These are phyloP conservation scores for Musa acuminata DNA, from an alignment of 176 grass and related monocot genomes.

Conservation along the genomic window DNA sequence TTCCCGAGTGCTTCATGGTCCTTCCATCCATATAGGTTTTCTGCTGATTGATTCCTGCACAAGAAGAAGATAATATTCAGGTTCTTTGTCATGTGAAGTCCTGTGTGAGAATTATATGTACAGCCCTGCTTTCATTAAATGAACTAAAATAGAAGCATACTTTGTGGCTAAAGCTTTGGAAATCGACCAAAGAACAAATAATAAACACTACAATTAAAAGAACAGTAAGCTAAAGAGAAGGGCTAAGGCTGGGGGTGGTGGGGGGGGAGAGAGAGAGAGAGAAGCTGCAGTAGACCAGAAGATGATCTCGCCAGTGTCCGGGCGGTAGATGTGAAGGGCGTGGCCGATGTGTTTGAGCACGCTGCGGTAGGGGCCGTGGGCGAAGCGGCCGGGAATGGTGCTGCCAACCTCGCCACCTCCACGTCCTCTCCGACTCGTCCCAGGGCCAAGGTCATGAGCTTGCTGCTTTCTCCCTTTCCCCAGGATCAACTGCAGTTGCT, in stretches of 20 bases:
- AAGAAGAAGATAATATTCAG: background rate
- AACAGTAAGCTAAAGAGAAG: too few species aligned
- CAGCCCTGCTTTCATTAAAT: too few species aligned
- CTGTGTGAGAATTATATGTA: too few species aligned
- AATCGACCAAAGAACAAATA: too few species aligned
- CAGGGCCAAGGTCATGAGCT: background rate
- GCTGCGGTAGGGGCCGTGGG: background rate
- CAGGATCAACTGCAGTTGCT: background rate
- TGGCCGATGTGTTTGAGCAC: conserved; percentile 13
- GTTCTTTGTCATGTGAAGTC: too few species aligned
- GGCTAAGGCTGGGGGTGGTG: background rate
- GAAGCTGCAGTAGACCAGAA: conserved; percentile 6
- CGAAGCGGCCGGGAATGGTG: background rate
- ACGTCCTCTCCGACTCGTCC: too few species aligned
- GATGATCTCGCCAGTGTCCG: conserved; percentile 12
- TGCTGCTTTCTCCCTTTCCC: background rate
- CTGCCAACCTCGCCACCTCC: background rate
- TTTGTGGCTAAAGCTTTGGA: too few species aligned
- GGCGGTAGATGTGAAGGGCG: conserved; percentile 12
- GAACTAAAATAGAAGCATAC: too few species aligned
- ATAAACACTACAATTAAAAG: too few species aligned
- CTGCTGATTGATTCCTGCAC: conserved; percentile 16
- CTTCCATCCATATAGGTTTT: conserved; percentile 15
- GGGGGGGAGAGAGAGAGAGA: background rate
- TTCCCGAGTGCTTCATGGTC: conserved; percentile 9